Evolutionary conservation across 2,329 filamentous ascomycete species (phyloP).

Genomic region (Aspergillus sp.): DNA sequence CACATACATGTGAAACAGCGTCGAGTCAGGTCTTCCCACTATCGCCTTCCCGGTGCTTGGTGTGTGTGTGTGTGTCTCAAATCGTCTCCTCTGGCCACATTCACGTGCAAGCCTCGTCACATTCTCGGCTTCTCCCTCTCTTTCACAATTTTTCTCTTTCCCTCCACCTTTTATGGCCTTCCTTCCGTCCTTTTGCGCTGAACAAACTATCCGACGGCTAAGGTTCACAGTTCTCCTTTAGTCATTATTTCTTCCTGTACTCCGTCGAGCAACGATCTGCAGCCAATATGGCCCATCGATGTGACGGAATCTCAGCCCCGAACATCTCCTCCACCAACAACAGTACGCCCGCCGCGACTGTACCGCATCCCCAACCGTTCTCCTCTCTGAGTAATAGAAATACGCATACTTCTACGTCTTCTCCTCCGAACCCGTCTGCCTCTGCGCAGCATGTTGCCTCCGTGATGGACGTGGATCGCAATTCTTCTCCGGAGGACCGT

Average conservation of each 20-base stretch:
- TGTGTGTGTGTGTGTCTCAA: neutral
- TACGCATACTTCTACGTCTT: conserved; percentile 3
- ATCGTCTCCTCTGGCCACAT: neutral
- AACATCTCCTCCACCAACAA: conserved; percentile 4
- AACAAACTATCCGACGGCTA: neutral
- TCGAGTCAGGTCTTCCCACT: no score
- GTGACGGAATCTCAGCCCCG: conserved; percentile 10
- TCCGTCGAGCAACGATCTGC: neutral
- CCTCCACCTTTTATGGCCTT: neutral
- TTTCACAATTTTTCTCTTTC: neutral
- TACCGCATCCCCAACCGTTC: conserved; percentile 7
- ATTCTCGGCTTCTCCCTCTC: neutral
- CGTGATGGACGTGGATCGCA: conserved; percentile 35
- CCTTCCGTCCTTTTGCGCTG: neutral
- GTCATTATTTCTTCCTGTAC: neutral
- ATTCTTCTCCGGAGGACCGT: conserved; percentile 29
- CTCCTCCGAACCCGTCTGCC: conserved; percentile 7
- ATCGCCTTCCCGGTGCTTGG: no score
- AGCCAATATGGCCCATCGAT: conserved; percentile 12
- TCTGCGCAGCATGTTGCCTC: conserved; percentile 20
- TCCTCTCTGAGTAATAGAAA: neutral
- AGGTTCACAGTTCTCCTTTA: neutral
- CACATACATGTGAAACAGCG: neutral
- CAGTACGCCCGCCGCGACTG: conserved; percentile 6
- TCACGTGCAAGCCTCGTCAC: conserved; percentile 4